Percentiles rank a stretch among this genome's conserved stretches.
These are phyloP conservation scores for Coniella vitis DNA, from an alignment of 2,329 filamentous ascomycete species.

Conservation along the genomic window DNA sequence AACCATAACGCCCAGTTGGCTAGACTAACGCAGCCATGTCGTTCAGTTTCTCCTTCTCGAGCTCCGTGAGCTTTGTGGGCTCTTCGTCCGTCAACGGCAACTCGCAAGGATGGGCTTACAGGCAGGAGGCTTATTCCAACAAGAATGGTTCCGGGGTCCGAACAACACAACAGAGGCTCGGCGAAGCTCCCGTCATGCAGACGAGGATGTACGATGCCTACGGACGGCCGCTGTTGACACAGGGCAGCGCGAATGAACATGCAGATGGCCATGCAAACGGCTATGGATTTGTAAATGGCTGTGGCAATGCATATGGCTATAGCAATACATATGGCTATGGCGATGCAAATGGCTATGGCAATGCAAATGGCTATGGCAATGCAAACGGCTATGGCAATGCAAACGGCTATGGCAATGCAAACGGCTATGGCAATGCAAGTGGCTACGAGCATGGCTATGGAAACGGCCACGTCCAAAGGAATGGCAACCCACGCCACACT, in stretches of 20 bases:
- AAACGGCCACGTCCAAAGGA: not conserved
- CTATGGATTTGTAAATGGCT: not conserved
- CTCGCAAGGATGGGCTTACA: conserved; percentile 10
- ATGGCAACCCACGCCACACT: not conserved
- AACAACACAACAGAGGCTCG: conserved; percentile 10
- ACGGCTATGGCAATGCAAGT: no score
- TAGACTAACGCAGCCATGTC: conserved; percentile 1
- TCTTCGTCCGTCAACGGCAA: conserved; percentile 11
- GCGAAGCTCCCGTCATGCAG: conserved; percentile 6
- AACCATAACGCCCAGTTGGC: no score
- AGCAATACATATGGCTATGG: not conserved
- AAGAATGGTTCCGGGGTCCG: conserved; percentile 11
- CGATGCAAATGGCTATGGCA: no score
- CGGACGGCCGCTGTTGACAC: conserved; percentile 8
- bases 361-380: no score
- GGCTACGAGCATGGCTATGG: no score
- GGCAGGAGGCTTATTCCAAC: conserved; percentile 10
- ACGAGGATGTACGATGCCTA: conserved; percentile 10
- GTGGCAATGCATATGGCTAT: not conserved
- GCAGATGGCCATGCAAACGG: no score
- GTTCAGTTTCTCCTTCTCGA: conserved; percentile 15
- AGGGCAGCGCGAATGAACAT: not conserved
- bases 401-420: not conserved
- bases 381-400: not conserved
- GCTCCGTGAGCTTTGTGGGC: conserved; percentile 11